Evolutionary conservation across 352 stramenopile genomes (phyloP).

Genomic region (Elongisporangium prolatum): DNA sequence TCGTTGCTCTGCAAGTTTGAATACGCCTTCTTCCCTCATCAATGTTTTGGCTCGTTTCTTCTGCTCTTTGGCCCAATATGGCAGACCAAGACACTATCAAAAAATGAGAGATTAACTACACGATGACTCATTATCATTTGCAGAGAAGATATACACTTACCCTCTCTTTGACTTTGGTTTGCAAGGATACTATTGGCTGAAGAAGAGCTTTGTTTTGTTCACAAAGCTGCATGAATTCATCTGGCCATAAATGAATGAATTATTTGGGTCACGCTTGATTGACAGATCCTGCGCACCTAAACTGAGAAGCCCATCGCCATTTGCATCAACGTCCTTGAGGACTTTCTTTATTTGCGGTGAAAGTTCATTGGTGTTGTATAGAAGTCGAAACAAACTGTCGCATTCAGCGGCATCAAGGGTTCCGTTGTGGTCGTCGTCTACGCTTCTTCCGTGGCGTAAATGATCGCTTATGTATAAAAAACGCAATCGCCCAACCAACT

Average conservation of each 20-base stretch:
- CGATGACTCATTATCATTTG: neutral
- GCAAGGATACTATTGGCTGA: constrained; percentile 34
- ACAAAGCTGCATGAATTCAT: constrained; percentile 35
- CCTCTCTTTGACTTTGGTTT: constrained; percentile 21
- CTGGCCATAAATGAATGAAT: too few species aligned
- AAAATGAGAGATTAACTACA: neutral
- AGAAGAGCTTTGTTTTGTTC: constrained; percentile 29
- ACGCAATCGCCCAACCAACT: neutral
- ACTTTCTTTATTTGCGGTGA: constrained; percentile 25
- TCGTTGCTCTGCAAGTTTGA: constrained; percentile 13
- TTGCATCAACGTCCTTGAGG: constrained; percentile 26
- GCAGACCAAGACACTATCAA: constrained; percentile 25
- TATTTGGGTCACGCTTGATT: neutral
- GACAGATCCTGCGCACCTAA: constrained; percentile 8
- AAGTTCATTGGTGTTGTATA: constrained; percentile 41
- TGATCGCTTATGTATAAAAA: neutral
- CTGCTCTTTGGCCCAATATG: constrained; percentile 29
- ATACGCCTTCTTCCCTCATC: constrained; percentile 17
- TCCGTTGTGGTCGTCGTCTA: constrained; percentile 45
- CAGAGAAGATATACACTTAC: constrained; percentile 4
- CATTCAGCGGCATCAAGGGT: constrained; percentile 39
- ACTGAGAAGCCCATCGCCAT: constrained; percentile 25
- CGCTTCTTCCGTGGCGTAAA: constrained; percentile 1
- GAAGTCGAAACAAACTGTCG: constrained; percentile 44
- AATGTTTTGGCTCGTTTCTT: constrained; percentile 28